Base-by-base conservation (phyloP, 352 stramenopile species). In the Phytophthora brassicae region DNA sequence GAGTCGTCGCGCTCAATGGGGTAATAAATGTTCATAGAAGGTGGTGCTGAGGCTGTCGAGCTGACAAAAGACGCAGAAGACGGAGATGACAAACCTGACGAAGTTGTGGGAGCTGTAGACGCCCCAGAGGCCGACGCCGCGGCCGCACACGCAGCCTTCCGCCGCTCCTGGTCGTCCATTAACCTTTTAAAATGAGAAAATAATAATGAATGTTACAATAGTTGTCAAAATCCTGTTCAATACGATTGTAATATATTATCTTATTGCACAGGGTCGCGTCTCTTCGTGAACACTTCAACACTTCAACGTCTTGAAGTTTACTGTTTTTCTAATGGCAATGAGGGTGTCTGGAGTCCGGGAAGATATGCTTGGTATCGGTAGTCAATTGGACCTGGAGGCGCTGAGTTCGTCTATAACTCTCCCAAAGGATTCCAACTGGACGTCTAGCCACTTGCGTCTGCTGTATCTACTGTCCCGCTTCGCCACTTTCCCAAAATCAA, bases 401-500 rank as follows among this genome's bases (percentile, higher is more conserved):
- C 14, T 63, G 35, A 36, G 22, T 12, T 45, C 47, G 14, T 33
- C n/a, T n/a, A n/a, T n/a, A n/a, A n/a, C n/a, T n/a, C n/a, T n/a
- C n/a, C 46, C 6, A 8, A 49, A 16, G 22, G 26, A 4, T 29
- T 59, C 20, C 2, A 70, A 70, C 26, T 90, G 79, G 83, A 79
- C 71, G 14, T 53, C 74, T n/a, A 99, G 98, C 65, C 96, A 99
- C 67, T 82, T 98, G 66, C 87, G 95, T n/a, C 66, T 99, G 29
- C 74, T 99, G 12, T 99, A 99, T 70, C 70, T 99, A 59, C 87
- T 99, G 24, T 97, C 93, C 33, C 81, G 98, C n/a, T 98, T 99
- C 64, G 94, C 96, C 33, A 94, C 89, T 60, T 90, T 88, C 61
- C 94, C 94, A 2, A 84, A 64, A 39, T 80, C 85, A 26, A 86